phyloP scores from a whole-genome alignment of 2,329 filamentous ascomycete genomes.

The Xylariaceae sp. region DNA sequence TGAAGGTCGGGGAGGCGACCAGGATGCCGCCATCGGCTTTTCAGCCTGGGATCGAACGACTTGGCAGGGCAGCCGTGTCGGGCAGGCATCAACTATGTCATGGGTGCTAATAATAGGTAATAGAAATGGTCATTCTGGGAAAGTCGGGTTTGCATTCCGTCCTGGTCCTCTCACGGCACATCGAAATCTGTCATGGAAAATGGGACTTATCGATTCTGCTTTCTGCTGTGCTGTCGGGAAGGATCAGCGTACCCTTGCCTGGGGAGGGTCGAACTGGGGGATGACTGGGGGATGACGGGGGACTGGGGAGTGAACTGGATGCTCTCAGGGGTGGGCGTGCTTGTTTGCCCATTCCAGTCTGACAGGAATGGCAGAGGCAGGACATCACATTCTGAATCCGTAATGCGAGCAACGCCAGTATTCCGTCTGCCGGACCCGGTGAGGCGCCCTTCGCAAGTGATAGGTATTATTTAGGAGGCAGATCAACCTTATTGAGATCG shows the following conservation, averaged over 20 bases:
- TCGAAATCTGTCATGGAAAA: constrained; percentile 21
- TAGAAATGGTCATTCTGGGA: constrained; percentile 4
- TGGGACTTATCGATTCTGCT: constrained; percentile 13
- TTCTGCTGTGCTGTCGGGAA: neutral
- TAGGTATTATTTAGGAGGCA: neutral
- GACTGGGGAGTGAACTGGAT: too few relatives aligned
- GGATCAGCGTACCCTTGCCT: neutral
- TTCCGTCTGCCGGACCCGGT: too few relatives aligned
- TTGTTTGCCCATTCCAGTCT: neutral
- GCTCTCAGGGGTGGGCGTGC: neutral
- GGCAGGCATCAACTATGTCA: constrained; percentile 1
- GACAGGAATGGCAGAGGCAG: neutral
- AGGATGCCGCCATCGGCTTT: constrained; percentile 29
- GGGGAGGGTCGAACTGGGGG: neutral
- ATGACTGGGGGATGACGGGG: too few relatives aligned
- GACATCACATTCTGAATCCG: neutral
- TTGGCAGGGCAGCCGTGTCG: constrained; percentile 22
- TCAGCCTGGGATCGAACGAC: constrained; percentile 28
- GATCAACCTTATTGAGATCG: neutral
- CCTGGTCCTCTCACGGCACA: constrained; percentile 20
- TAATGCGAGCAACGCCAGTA: neutral
- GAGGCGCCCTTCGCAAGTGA: neutral
- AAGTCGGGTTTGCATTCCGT: constrained; percentile 11
- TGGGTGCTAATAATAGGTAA: neutral
- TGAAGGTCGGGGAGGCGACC: constrained; percentile 8